Percentiles rank a stretch among this genome's conserved stretches.
Evolutionary conservation across 2,329 filamentous ascomycete species (phyloP).

Genomic region (Simplicillium sp.): DNA sequence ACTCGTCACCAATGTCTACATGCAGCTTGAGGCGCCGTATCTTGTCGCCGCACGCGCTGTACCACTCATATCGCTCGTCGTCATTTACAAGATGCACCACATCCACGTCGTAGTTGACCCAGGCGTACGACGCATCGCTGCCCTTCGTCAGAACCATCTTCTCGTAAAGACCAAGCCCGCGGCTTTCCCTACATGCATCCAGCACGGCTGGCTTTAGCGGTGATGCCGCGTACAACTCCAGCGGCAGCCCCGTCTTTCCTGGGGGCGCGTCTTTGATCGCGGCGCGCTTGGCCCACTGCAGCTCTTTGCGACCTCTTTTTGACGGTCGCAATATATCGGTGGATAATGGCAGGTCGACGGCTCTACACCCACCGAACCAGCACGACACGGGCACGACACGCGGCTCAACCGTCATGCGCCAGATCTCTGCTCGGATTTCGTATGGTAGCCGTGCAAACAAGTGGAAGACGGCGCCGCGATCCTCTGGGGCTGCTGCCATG

Average conservation of each 20-base stretch:
- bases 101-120: background rate
- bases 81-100: background rate
- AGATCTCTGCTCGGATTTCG: conserved; percentile 1
- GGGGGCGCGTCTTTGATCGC: background rate
- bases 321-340: background rate
- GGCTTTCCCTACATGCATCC: background rate
- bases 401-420: background rate
- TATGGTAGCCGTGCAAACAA: background rate
- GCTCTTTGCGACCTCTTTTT: background rate
- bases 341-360: background rate
- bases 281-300: too few species aligned
- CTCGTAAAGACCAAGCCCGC: background rate
- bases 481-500: too few species aligned
- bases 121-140: background rate
- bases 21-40: too few species aligned
- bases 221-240: background rate
- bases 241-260: background rate
- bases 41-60: too few species aligned
- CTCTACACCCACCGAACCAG: background rate
- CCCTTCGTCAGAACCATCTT: background rate
- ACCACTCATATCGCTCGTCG: background rate
- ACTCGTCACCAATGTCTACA: too few species aligned
- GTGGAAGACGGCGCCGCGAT: background rate
- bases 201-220: background rate
- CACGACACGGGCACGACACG: background rate